Percentiles rank a stretch among this genome's conserved stretches.
Conservation (phyloP, 371 early-diverging fungal genomes). For the Funneliformis caledonium region DNA sequence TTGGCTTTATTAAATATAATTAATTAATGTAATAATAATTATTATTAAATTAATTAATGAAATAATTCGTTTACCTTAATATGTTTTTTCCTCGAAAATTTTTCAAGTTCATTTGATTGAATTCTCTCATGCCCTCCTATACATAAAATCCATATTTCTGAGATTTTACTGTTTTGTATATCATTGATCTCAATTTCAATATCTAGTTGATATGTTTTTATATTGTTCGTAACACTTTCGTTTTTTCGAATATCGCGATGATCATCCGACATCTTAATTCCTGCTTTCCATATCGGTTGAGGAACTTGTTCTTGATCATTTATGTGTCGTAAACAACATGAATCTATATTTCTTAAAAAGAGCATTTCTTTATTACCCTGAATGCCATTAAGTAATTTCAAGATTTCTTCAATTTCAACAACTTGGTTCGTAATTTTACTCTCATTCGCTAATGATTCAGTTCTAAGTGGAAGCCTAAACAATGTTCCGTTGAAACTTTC, state of each 20-base stretch:
- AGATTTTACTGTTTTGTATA: not conserved
- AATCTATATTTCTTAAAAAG: constrained; percentile 43
- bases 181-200: not conserved
- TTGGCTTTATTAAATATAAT: not conserved
- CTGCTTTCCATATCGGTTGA: not conserved
- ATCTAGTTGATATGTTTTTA: not conserved
- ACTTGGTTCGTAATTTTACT: not conserved
- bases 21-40: not conserved
- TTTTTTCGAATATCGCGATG: not conserved
- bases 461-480: constrained; percentile 47
- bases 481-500: constrained; percentile 46
- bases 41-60: too few species aligned
- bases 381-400: constrained; percentile 37
- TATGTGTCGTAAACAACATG: not conserved
- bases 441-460: not conserved
- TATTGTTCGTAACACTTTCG: not conserved
- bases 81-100: not conserved
- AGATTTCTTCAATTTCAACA: not conserved
- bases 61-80: not conserved
- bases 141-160: not conserved
- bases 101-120: not conserved
- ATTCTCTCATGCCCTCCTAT: not conserved
- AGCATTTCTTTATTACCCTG: constrained; percentile 42
- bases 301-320: too few species aligned
- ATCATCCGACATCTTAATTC: not conserved